Conservation (phyloP, 306 rosid species). For the Astragalus membranaceus region DNA sequence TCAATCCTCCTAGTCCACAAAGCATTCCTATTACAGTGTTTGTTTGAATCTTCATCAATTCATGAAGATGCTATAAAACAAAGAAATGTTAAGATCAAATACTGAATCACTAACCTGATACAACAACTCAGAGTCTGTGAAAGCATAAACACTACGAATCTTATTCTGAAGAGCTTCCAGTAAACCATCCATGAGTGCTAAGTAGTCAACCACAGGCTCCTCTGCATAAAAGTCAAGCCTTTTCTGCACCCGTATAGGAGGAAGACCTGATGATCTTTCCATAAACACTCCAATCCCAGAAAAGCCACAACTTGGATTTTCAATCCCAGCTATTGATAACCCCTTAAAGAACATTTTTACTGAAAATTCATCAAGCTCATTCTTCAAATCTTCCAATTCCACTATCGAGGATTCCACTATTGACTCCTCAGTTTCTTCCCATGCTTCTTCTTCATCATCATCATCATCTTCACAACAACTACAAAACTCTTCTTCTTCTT, state of each 20-base stretch:
- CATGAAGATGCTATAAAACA: background rate
- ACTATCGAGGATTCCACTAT: constrained; percentile 37
- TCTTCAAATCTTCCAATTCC: constrained; percentile 35
- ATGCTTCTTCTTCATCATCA: constrained; percentile 31
- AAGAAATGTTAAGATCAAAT: background rate
- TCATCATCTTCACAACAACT: constrained; percentile 69
- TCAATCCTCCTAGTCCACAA: background rate
- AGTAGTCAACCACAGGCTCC: constrained; percentile 66
- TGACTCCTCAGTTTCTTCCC: constrained; percentile 59
- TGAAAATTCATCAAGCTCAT: constrained; percentile 59
- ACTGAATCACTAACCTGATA: constrained; percentile 50
- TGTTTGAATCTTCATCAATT: background rate
- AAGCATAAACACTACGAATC: constrained; percentile 55
- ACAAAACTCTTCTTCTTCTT: constrained; percentile 72
- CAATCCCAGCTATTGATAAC: constrained; percentile 58
- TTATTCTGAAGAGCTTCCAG: constrained; percentile 55
- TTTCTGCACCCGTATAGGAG: constrained; percentile 71
- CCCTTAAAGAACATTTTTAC: constrained; percentile 87
- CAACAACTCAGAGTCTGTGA: constrained; percentile 72
- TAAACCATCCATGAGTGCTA: constrained; percentile 86
- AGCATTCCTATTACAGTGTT: constrained; percentile 5
- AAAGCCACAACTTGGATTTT: constrained; percentile 53
- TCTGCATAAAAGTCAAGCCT: constrained; percentile 81
- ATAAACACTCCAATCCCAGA: constrained; percentile 95
- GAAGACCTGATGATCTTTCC: constrained; percentile 51